Percentiles rank a stretch among this genome's conserved stretches.
phyloP scores from a whole-genome alignment of 2,329 filamentous ascomycete genomes.

The Rhynchosporium agropyri region DNA sequence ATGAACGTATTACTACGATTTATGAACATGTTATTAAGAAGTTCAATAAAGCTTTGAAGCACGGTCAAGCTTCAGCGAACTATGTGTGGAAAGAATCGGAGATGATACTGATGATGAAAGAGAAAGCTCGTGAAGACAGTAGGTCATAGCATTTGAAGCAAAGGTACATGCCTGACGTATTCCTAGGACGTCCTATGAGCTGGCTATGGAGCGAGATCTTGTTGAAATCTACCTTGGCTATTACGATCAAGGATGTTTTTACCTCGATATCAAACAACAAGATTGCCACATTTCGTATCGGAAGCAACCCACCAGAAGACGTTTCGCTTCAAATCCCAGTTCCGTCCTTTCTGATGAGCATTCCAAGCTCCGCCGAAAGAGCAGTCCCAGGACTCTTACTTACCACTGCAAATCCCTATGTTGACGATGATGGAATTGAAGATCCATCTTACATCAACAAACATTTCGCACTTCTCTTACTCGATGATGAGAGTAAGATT shows the following conservation, averaged over 20 bases:
- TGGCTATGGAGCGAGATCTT: conserved; percentile 72
- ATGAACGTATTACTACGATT: conserved; percentile 73
- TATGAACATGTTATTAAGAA: conserved; percentile 91
- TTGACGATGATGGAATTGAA: conserved; percentile 67
- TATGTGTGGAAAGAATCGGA: conserved; percentile 94
- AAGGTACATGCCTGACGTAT: conserved; percentile 21
- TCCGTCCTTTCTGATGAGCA: conserved; percentile 68
- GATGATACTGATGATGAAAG: conserved; percentile 76
- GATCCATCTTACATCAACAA: conserved; percentile 74
- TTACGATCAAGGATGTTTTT: conserved; percentile 80
- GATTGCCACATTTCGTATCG: conserved; percentile 82
- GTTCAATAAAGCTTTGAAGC: conserved; percentile 88
- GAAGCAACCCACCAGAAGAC: conserved; percentile 58
- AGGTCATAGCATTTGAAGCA: conserved; percentile 32
- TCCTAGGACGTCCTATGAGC: conserved; percentile 53
- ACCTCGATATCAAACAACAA: conserved; percentile 79
- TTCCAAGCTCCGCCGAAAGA: conserved; percentile 69
- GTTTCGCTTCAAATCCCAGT: conserved; percentile 67
- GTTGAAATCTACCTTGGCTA: conserved; percentile 74
- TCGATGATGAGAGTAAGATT: conserved; percentile 78
- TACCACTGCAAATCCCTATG: conserved; percentile 79
- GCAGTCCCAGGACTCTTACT: conserved; percentile 79
- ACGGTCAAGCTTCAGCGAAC: conserved; percentile 84
- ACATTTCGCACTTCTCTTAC: conserved; percentile 82
- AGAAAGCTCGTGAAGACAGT: conserved; percentile 73